Percentiles rank a stretch among this genome's conserved stretches.
Conservation (phyloP, 768 basidiomycete genomes). For the Suillus subaureus region DNA sequence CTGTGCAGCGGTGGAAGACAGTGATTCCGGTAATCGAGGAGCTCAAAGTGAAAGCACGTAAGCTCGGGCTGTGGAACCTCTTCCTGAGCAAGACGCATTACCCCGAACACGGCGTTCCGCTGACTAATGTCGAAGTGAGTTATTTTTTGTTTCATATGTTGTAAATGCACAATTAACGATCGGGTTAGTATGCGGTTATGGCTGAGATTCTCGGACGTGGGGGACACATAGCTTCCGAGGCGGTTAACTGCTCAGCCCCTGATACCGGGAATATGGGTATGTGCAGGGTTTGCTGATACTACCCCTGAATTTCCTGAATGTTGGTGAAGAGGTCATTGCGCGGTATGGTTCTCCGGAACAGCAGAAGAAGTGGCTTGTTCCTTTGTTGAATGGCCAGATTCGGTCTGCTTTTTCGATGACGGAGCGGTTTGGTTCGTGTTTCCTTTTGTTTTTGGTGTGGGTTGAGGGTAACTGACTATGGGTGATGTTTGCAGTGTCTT, state of each 20-base stretch:
- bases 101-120: slow-evolving; percentile 83
- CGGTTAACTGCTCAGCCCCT: slow-evolving; percentile 92
- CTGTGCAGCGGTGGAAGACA: slow-evolving; percentile 78
- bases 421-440: slow-evolving; percentile 74
- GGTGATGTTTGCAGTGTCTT: slow-evolving; percentile 55
- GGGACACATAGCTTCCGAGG: slow-evolving; percentile 81
- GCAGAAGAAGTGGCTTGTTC: slow-evolving; percentile 86
- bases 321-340: slow-evolving; percentile 84
- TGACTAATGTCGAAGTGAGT: slow-evolving; percentile 89
- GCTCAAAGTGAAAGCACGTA: slow-evolving; percentile 86
- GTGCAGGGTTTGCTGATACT: slow-evolving; percentile 22
- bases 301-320: slow-evolving; percentile 4
- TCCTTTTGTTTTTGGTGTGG: background rate
- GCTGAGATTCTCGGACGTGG: slow-evolving; percentile 92
- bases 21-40: slow-evolving; percentile 80
- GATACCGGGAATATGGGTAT: slow-evolving; percentile 98
- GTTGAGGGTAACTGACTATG: slow-evolving; percentile 14
- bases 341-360: slow-evolving; percentile 91
- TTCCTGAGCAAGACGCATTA: slow-evolving; percentile 96
- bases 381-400: slow-evolving; percentile 89
- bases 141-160: background rate
- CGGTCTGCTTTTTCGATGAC: slow-evolving; percentile 98
- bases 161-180: background rate
- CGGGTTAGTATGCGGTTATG: slow-evolving; percentile 87
- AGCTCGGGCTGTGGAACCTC: slow-evolving; percentile 93